Conservation (phyloP, 1,284 basidiomycete genomes). For the Rhodotorula sp. region DNA sequence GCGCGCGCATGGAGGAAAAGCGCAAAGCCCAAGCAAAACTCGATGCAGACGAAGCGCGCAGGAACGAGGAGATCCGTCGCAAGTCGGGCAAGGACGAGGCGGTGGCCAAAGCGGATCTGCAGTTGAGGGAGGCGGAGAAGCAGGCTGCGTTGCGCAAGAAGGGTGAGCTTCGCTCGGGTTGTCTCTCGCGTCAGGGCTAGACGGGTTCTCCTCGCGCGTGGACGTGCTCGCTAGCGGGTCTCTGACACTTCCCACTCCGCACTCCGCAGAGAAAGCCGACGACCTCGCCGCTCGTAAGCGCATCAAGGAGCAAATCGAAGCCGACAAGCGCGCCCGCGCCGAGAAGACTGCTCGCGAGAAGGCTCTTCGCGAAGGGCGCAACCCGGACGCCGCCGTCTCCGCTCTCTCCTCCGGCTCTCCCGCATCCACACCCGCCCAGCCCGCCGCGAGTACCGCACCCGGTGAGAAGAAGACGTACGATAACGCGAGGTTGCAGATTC, state of each 20-base stretch:
- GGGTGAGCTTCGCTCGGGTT: conserved; percentile 54
- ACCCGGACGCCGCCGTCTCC: conserved; percentile 35
- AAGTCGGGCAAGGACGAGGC: conserved; percentile 78
- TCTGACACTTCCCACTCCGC: conserved; percentile 57
- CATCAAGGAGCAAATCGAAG: conserved; percentile 68
- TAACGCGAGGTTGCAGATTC: conserved; percentile 70
- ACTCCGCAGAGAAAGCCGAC: conserved; percentile 79
- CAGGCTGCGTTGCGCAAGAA: conserved; percentile 73
- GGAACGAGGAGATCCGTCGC: conserved; percentile 74
- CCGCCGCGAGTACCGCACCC: conserved; percentile 47
- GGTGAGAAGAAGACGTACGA: conserved; percentile 50
- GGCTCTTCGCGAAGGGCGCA: conserved; percentile 69
- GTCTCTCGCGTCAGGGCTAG: too few relatives aligned
- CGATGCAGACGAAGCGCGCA: conserved; percentile 65
- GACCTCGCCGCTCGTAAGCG: conserved; percentile 60
- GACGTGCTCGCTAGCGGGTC: not conserved
- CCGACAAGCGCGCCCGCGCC: conserved; percentile 82
- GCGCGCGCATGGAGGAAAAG: conserved; percentile 33
- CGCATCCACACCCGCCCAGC: conserved; percentile 47
- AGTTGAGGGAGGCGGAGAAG: conserved; percentile 72
- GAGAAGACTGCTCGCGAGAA: conserved; percentile 84
- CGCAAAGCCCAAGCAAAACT: conserved; percentile 65
- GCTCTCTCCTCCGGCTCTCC: conserved; percentile 42
- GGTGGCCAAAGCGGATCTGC: conserved; percentile 64
- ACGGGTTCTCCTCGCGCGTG: not conserved